phyloP scores from a whole-genome alignment of 331 rosid genomes.

The Malus hybrid region DNA sequence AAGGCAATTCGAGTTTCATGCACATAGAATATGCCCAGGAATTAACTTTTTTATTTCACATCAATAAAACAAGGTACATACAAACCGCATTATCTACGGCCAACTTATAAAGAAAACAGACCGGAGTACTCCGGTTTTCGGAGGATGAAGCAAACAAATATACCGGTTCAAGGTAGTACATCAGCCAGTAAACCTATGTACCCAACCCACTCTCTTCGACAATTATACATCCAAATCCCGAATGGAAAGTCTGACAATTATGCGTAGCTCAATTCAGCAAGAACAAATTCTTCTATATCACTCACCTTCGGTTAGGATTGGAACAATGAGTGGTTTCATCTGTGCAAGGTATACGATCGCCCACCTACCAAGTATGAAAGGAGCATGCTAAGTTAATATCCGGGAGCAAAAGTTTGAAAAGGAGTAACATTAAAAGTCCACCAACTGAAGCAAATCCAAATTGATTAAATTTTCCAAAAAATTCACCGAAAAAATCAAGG shows the following conservation, averaged over 20 bases:
- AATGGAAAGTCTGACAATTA: slow-evolving; percentile 7
- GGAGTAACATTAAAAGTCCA: background rate
- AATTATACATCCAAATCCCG: slow-evolving; percentile 12
- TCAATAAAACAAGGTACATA: background rate
- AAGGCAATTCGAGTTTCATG: background rate
- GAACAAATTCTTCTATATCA: slow-evolving; percentile 10
- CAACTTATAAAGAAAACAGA: background rate
- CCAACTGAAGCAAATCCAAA: background rate
- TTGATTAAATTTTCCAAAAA: background rate
- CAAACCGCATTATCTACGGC: background rate
- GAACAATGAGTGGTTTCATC: slow-evolving; percentile 84
- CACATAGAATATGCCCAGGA: background rate
- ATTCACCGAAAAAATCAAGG: background rate
- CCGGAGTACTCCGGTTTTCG: background rate
- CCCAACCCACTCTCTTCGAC: slow-evolving; percentile 7
- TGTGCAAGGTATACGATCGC: slow-evolving; percentile 81
- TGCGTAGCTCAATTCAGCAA: background rate
- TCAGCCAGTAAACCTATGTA: background rate
- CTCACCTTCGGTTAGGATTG: slow-evolving; percentile 61
- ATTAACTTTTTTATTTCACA: background rate
- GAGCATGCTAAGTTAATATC: background rate
- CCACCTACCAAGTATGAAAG: slow-evolving; percentile 50
- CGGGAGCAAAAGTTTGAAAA: background rate
- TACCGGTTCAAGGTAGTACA: background rate
- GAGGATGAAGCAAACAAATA: background rate